phyloP scores from a whole-genome alignment of 345 rosid genomes.

The Boechera divaricarpa region DNA sequence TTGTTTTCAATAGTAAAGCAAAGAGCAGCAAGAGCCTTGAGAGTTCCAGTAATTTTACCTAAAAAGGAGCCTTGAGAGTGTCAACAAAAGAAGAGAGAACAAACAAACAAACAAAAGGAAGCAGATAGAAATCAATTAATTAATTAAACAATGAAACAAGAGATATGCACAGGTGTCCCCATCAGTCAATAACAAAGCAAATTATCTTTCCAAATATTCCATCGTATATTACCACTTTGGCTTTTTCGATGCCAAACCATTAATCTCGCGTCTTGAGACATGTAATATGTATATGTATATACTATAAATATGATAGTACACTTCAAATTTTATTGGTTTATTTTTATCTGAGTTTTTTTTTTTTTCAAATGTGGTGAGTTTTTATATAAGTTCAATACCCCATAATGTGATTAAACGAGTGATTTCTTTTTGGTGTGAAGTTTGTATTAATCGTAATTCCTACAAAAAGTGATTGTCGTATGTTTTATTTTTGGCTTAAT shows the following conservation, averaged over 20 bases:
- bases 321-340: neutral
- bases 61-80: conserved; percentile 34
- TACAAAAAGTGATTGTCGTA: no score
- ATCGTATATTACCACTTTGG: conserved; percentile 50
- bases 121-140: conserved; percentile 17
- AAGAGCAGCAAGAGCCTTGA: conserved; percentile 38
- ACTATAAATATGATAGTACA: neutral
- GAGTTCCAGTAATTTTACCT: conserved; percentile 20
- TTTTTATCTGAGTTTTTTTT: neutral
- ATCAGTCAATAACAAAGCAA: conserved; percentile 49
- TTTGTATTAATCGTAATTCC: no score
- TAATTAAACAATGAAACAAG: conserved; percentile 11
- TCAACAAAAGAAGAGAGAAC: conserved; percentile 38
- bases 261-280: conserved; percentile 48
- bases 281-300: conserved; percentile 1
- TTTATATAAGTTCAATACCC: neutral
- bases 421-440: neutral
- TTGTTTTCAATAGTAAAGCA: conserved; percentile 18
- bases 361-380: conserved; percentile 12
- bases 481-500: no score
- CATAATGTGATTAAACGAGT: neutral
- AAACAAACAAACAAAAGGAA: conserved; percentile 38
- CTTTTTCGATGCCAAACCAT: conserved; percentile 56
- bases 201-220: conserved; percentile 60
- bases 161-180: conserved; percentile 48